Conservation (phyloP, 129 eudicot species). For the Cynara cardunculus region DNA sequence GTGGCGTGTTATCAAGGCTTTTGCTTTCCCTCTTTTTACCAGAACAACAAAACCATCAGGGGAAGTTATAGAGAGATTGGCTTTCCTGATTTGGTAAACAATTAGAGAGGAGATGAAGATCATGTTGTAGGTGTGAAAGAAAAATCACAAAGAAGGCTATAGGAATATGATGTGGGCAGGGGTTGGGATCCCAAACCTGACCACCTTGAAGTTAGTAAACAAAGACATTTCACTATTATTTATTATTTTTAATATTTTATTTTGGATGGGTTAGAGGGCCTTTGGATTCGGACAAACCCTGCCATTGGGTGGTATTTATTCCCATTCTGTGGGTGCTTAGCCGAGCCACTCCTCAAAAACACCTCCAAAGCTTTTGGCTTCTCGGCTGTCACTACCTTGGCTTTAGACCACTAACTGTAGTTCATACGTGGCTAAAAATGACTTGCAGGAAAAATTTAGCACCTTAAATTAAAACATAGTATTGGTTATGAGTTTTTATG, state of each 20-base stretch:
- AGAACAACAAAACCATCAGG: conserved; percentile 8
- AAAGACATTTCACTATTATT: conserved; percentile 7
- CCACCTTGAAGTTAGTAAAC: conserved; percentile 53
- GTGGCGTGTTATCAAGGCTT: conserved; percentile 22
- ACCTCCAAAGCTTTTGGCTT: conserved; percentile 15
- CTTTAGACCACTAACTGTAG: background rate
- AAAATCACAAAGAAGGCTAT: background rate
- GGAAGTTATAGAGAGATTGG: conserved; percentile 28
- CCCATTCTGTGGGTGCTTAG: conserved; percentile 40
- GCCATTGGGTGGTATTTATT: conserved; percentile 41
- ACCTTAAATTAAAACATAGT: background rate
- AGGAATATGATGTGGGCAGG: background rate
- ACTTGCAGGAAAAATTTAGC: background rate
- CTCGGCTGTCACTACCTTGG: conserved; percentile 5
- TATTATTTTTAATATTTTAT: background rate
- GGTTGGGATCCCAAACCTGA: conserved; percentile 66
- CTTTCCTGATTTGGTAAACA: conserved; percentile 39
- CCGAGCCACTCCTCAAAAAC: conserved; percentile 15
- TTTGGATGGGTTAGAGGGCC: conserved; percentile 22
- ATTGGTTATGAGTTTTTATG: conserved; percentile 11
- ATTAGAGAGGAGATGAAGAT: background rate
- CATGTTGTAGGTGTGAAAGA: no score
- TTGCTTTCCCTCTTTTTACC: conserved; percentile 1
- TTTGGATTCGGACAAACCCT: conserved; percentile 36
- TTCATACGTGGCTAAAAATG: conserved; percentile 51